phyloP scores from a whole-genome alignment of 1,139 yeast species.

The Taphrina pruni region DNA sequence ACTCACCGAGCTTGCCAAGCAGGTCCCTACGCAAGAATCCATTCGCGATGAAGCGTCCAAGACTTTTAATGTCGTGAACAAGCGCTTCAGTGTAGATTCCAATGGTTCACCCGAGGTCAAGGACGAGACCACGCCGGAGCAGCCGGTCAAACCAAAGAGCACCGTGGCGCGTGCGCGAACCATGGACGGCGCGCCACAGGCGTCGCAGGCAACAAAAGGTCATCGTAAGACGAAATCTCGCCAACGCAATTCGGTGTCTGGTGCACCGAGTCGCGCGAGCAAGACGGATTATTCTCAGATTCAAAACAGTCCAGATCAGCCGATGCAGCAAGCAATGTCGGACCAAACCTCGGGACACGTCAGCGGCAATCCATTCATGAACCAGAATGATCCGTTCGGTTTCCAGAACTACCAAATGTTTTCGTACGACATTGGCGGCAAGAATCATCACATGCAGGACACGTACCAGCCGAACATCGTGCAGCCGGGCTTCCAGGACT shows the following conservation, averaged over 20 bases:
- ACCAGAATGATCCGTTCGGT: not conserved
- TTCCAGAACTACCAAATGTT: slow-evolving; percentile 7
- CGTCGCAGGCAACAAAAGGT: slow-evolving; percentile 1
- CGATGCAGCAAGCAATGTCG: not conserved
- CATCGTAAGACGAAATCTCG: slow-evolving; percentile 8
- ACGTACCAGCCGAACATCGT: slow-evolving; percentile 15
- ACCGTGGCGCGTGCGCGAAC: not conserved
- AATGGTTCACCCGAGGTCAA: slow-evolving; percentile 1
- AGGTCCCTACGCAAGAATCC: slow-evolving; percentile 44
- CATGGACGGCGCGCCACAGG: not conserved
- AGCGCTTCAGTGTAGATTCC: not conserved
- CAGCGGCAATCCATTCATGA: not conserved
- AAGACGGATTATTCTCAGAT: not conserved
- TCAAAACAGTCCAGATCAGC: not conserved
- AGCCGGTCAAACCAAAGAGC: not conserved
- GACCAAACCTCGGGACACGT: not conserved
- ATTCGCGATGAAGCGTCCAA: slow-evolving; percentile 18
- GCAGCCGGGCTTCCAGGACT: slow-evolving; percentile 5
- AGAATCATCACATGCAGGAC: slow-evolving; percentile 9
- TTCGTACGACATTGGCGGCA: not conserved
- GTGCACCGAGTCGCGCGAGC: not conserved
- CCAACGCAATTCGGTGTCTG: slow-evolving; percentile 1
- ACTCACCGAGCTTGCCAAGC: slow-evolving; percentile 48
- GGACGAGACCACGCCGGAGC: not conserved
- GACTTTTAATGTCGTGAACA: not conserved